Evolutionary conservation across 2,329 filamentous ascomycete genomes (phyloP), one percentile per base, ranked within the genome.

Genomic region (Periconia digitata): DNA sequence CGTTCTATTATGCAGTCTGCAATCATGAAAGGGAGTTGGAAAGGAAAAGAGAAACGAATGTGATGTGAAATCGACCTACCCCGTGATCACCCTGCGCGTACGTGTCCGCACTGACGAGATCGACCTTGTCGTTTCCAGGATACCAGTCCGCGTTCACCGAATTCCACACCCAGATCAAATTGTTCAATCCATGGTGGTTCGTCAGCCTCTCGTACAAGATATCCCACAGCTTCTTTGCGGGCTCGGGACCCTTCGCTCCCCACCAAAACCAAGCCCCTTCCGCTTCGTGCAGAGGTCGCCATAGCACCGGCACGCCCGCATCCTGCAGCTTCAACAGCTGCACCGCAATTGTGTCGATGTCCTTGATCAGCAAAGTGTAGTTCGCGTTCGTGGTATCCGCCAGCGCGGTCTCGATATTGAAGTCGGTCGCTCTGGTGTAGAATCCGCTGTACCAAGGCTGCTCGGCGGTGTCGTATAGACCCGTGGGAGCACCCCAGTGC

Each of bases 211-310:
- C 69, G 44, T 76, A 77, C 40, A 80, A 32, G 3, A 79, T 56
- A 1, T 57, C 55, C 46, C 66, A 79, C 4, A 79, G 64, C 56
- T 76, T 64, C 63, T 77, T 78, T 51, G 62, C 67, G 5, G 75
- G 64, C 56, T 73, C 76, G 2, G 77, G 64, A 0, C 76, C 76
- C 51, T 76, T 69, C 1, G 76, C 76, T 6, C 76, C 77, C 77
- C 77, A 79, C 76, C 77, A 80, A 67, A 79, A 80, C 77, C 77
- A 80, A 0, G 45, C 67, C 2, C 76, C 76, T 50, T 80, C 77
- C 7, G 77, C 77, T 57, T 80, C 77, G 59, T 79, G 77, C 22
- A 80, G 60, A 4, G 76, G 76, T 1, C 77, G 64, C 56, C 68
- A 80, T 10, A 80, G 69, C 6, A 79, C 69, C 1, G 77, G 74